These are phyloP conservation scores for Tilletia indica DNA, from an alignment of 1,284 basidiomycete genomes.

Conservation along the genomic window DNA sequence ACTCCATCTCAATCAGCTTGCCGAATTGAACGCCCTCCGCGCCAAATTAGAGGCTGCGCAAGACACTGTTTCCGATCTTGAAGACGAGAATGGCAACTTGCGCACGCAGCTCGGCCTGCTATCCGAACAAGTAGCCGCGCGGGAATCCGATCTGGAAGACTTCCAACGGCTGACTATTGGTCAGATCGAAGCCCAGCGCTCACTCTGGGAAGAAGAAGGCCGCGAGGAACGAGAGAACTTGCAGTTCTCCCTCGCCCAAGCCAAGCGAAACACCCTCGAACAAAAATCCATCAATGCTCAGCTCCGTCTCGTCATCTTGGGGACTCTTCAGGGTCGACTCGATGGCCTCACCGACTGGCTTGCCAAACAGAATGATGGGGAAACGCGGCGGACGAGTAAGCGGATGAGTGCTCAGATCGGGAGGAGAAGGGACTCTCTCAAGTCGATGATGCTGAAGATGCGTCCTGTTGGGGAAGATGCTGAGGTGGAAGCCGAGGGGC, in stretches of 20 bases:
- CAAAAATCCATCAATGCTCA: slow-evolving; percentile 25
- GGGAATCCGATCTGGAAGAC: slow-evolving; percentile 27
- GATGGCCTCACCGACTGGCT: slow-evolving; percentile 22
- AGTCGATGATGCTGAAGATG: slow-evolving; percentile 19
- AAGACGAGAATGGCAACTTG: slow-evolving; percentile 34
- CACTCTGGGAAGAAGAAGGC: slow-evolving; percentile 23
- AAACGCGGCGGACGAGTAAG: slow-evolving; percentile 19
- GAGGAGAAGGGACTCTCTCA: slow-evolving; percentile 18
- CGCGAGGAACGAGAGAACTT: slow-evolving; percentile 19
- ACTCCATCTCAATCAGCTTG: slow-evolving; percentile 23
- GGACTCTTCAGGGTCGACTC: slow-evolving; percentile 16
- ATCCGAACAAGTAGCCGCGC: slow-evolving; percentile 28
- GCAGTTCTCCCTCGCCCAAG: background rate
- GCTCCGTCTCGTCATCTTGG: slow-evolving; percentile 22
- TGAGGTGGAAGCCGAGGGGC: background rate
- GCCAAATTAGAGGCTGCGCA: slow-evolving; percentile 20
- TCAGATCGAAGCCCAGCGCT: slow-evolving; percentile 18
- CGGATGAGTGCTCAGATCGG: slow-evolving; percentile 26
- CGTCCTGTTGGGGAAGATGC: background rate
- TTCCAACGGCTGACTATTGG: slow-evolving; percentile 18
- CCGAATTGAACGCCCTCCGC: slow-evolving; percentile 27
- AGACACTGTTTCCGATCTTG: slow-evolving; percentile 32
- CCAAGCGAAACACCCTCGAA: slow-evolving; percentile 19
- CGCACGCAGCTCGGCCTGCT: slow-evolving; percentile 27
- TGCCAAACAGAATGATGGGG: slow-evolving; percentile 18